phyloP scores from a whole-genome alignment of 306 rosid species.

The Oemleria cerasiformis region DNA sequence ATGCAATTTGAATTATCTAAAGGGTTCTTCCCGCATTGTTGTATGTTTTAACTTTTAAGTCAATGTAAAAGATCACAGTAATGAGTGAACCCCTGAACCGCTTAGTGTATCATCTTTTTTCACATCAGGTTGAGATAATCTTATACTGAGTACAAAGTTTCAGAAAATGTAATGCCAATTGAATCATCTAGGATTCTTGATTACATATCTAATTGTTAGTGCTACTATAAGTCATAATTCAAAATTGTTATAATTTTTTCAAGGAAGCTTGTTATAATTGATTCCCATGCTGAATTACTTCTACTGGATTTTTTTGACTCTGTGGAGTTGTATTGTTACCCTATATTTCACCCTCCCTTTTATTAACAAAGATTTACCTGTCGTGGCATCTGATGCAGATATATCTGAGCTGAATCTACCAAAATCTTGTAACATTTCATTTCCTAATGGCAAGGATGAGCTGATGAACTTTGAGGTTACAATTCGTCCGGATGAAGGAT shows the following conservation, averaged over 20 bases:
- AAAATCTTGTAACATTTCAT: conserved; percentile 65
- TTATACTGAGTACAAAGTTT: not conserved
- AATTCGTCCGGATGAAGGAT: conserved; percentile 94
- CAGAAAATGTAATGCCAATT: not conserved
- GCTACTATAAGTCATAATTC: not conserved
- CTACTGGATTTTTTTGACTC: not conserved
- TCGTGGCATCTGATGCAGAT: conserved; percentile 53
- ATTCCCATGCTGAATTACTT: conserved; percentile 1
- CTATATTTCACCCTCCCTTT: conserved; percentile 12
- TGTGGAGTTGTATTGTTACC: not conserved
- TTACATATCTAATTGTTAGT: not conserved
- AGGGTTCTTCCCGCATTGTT: not conserved
- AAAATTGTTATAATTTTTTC: not conserved
- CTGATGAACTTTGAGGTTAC: conserved; percentile 93
- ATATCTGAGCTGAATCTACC: conserved; percentile 93
- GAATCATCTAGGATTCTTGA: not conserved
- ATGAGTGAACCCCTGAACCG: not conserved
- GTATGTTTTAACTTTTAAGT: not conserved
- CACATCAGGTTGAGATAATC: not conserved
- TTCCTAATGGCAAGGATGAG: conserved; percentile 95
- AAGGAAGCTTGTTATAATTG: conserved; percentile 11
- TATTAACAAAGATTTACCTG: conserved; percentile 16
- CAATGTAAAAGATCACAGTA: not conserved
- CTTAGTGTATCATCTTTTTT: not conserved
- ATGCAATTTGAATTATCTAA: not conserved